These are phyloP conservation scores for Sporothrix variecibatus DNA, from an alignment of 2,329 filamentous ascomycete genomes.

Conservation along the genomic window DNA sequence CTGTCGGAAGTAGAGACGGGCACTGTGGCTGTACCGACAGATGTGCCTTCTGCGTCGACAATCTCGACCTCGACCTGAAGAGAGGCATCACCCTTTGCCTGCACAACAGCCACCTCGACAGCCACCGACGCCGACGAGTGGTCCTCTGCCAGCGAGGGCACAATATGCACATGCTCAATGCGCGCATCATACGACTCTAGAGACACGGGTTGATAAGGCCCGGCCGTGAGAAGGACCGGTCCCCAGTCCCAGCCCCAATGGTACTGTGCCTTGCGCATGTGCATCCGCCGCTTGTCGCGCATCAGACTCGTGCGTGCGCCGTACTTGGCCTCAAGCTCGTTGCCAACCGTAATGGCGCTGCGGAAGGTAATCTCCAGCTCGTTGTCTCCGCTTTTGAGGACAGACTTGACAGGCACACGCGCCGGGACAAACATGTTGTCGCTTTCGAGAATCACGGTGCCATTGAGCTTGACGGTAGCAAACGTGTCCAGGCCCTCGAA, in stretches of 20 bases:
- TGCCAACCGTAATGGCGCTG: slow-evolving; percentile 56
- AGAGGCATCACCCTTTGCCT: background rate
- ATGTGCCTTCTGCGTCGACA: background rate
- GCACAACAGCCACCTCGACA: background rate
- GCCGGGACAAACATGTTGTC: slow-evolving; percentile 81
- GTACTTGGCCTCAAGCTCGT: slow-evolving; percentile 64
- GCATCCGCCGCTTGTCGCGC: slow-evolving; percentile 61
- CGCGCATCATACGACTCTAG: slow-evolving; percentile 70
- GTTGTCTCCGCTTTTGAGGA: slow-evolving; percentile 53
- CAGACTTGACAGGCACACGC: slow-evolving; percentile 61
- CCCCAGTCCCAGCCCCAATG: slow-evolving; percentile 46
- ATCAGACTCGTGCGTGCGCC: slow-evolving; percentile 57
- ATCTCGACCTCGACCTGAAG: background rate
- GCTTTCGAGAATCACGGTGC: slow-evolving; percentile 64
- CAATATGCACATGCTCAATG: slow-evolving; percentile 48
- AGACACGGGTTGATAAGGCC: slow-evolving; percentile 71
- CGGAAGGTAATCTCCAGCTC: slow-evolving; percentile 65
- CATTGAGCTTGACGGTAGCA: slow-evolving; percentile 71
- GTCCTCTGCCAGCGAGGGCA: slow-evolving; percentile 50
- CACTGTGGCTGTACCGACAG: background rate
- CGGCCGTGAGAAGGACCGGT: slow-evolving; percentile 65
- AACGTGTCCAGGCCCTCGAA: slow-evolving; percentile 83
- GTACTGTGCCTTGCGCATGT: slow-evolving; percentile 67
- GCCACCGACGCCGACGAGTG: background rate
- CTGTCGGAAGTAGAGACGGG: background rate